These are phyloP conservation scores for Xylariales sp. DNA, from an alignment of 2,329 filamentous ascomycete species.

Conservation along the genomic window DNA sequence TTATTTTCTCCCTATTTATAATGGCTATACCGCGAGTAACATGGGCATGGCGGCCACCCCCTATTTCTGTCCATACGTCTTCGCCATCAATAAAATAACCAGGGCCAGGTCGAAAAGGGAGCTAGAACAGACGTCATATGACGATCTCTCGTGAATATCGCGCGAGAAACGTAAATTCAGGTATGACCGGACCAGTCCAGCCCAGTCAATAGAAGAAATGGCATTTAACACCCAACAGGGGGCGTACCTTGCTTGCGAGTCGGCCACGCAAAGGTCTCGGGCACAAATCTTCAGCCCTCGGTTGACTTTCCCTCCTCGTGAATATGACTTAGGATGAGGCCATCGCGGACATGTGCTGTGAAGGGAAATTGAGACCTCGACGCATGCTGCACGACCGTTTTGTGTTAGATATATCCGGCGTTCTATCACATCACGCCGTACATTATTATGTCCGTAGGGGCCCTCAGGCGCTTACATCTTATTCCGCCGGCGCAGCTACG, in stretches of 20 bases:
- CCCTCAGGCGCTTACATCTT: constrained; percentile 13
- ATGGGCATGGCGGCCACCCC: neutral
- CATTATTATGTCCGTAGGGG: too few relatives aligned
- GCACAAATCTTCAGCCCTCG: constrained; percentile 19
- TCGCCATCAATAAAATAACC: neutral
- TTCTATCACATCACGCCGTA: neutral
- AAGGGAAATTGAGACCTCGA: constrained; percentile 31
- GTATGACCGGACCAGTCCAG: constrained; percentile 15
- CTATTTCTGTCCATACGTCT: neutral
- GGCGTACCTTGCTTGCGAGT: neutral
- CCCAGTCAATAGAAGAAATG: neutral
- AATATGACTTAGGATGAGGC: constrained; percentile 22
- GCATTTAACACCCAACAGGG: neutral
- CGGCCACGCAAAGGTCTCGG: constrained; percentile 1
- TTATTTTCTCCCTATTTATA: constrained; percentile 24
- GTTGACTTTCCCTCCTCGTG: constrained; percentile 23
- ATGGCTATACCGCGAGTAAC: neutral
- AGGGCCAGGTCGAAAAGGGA: constrained; percentile 13
- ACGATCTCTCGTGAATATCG: constrained; percentile 23
- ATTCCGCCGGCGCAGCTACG: neutral
- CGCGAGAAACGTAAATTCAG: constrained; percentile 18
- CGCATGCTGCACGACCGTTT: constrained; percentile 44
- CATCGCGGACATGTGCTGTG: constrained; percentile 6
- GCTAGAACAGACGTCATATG: constrained; percentile 20
- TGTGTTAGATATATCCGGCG: constrained; percentile 32